Base-by-base conservation (phyloP, 2,329 filamentous ascomycete genomes). In the Exophiala oligosperma region DNA sequence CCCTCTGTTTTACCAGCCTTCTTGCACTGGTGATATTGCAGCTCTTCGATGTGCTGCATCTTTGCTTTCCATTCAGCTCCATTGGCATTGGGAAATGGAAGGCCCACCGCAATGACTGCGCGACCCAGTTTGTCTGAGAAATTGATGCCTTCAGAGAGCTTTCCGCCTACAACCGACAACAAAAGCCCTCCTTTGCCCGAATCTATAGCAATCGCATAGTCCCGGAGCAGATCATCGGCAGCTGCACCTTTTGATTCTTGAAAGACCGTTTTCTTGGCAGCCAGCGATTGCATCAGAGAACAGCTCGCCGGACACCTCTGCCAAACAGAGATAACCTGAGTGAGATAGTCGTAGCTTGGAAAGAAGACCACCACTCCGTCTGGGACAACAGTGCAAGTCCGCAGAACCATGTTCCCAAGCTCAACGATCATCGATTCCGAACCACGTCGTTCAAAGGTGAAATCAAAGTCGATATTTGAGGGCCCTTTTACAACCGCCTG, bases 71-170 rank as follows among this genome's bases (percentile, higher is more conserved):
- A 97, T 68, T 97, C 91, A 1, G 92, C 87, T 8, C 89, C 91
- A 66, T 90, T 85, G 53, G 92, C 86, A 67, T 97, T 99, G 0
- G 94, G 92, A 66, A 95, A 99, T 0, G 94, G 94, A 3, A 99
- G 77, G 0, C 94, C 94, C 12, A 97, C 84, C n/a, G 97, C 89
- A 12, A 96, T 79, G 7, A 99, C 92, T 54, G 90, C 93, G 26
- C 94, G 87, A 1, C 94, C 94, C 0, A 99, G 84, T 2, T 83
- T 81, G 74, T 99, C 92, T 0, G 91, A 93, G 76, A 99, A 99
- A 75, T 99, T 99, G 77, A 99, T 99, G 64, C 94, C 94, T 75
- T 99, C 94, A 57, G 91, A 96, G 76, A 99, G 88, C 66, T 93
- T 96, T 12, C 94, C 94, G 54, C 93, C 93, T 2, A 99, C 88